A percentile compares a stretch with the other conserved stretches of the same genome.
These are phyloP conservation scores for Dactylellina leptospora DNA, from an alignment of 2,329 filamentous ascomycete genomes.

Conservation along the genomic window DNA sequence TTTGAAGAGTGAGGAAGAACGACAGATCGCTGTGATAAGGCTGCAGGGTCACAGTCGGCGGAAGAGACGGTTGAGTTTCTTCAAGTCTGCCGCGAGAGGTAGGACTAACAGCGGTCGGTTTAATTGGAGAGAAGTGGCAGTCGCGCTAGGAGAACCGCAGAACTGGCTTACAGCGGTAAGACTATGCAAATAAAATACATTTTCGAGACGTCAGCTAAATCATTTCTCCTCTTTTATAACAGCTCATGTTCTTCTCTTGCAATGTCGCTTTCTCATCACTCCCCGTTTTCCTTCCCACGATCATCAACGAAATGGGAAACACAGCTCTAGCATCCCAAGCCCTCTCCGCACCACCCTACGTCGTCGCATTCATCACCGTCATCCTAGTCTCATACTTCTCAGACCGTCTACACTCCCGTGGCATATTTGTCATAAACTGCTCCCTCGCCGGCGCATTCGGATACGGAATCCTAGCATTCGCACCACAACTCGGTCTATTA, in stretches of 20 bases:
- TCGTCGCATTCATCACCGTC: slow-evolving; percentile 72
- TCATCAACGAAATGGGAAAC: slow-evolving; percentile 74
- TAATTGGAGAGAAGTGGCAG: slow-evolving; percentile 63
- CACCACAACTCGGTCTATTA: slow-evolving; percentile 58
- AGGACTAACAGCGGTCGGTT: slow-evolving; percentile 58
- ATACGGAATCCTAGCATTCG: slow-evolving; percentile 72
- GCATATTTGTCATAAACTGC: slow-evolving; percentile 68
- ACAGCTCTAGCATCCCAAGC: slow-evolving; percentile 73
- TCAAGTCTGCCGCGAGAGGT: slow-evolving; percentile 33
- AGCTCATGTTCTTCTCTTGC: slow-evolving; percentile 69
- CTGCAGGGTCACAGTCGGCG: slow-evolving; percentile 61
- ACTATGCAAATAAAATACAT: not conserved
- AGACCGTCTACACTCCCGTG: slow-evolving; percentile 73
- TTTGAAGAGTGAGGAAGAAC: slow-evolving; percentile 66
- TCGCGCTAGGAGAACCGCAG: slow-evolving; percentile 64
- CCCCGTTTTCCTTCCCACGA: slow-evolving; percentile 72
- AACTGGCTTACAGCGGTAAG: slow-evolving; percentile 57
- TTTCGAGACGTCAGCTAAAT: not conserved
- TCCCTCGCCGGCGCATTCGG: slow-evolving; percentile 69
- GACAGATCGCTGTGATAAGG: slow-evolving; percentile 66
- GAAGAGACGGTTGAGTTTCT: slow-evolving; percentile 48
- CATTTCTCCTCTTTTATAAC: not conserved
- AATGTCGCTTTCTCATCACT: slow-evolving; percentile 73
- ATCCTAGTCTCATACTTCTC: slow-evolving; percentile 71
- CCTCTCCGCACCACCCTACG: slow-evolving; percentile 75